These are phyloP conservation scores for Colletotrichum lindemuthianum DNA, from an alignment of 2,329 filamentous ascomycete species.

Conservation along the genomic window DNA sequence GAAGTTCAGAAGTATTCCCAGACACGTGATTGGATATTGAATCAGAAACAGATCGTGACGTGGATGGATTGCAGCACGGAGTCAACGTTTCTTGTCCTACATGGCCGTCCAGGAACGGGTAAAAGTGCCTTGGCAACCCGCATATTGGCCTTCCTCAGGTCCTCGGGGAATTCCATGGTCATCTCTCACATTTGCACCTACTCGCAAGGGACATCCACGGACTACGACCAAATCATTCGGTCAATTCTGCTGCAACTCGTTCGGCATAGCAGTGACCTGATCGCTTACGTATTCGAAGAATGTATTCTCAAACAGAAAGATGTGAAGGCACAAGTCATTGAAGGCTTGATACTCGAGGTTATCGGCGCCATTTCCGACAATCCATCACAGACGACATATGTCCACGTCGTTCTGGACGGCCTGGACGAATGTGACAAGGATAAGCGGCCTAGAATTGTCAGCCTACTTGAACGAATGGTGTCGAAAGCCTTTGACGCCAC, in stretches of 20 bases:
- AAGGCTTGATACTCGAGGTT: conserved; percentile 8
- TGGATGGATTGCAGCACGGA: conserved; percentile 41
- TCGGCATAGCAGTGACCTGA: neutral
- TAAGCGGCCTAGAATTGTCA: neutral
- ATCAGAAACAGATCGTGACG: conserved; percentile 40
- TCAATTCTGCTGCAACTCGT: conserved; percentile 29
- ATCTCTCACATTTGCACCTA: conserved; percentile 48
- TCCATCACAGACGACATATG: conserved; percentile 7
- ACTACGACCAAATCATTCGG: conserved; percentile 41
- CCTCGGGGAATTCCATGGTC: conserved; percentile 38
- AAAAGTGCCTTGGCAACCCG: conserved; percentile 48
- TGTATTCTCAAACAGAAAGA: neutral
- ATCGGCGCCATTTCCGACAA: conserved; percentile 12
- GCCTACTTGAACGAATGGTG: neutral
- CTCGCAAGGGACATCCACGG: conserved; percentile 42
- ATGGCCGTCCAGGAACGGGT: conserved; percentile 48
- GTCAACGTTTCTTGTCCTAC: conserved; percentile 43
- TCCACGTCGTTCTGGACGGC: conserved; percentile 17
- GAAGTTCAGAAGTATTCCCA: conserved; percentile 39
- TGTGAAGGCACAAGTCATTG: neutral
- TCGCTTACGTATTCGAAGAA: conserved; percentile 9
- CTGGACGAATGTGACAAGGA: conserved; percentile 13
- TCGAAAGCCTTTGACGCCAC: neutral
- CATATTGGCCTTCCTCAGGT: conserved; percentile 43
- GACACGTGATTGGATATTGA: conserved; percentile 47